Evolutionary conservation across 164 flowering plant genomes (phyloP).

Genomic region (Brasenia schreberi): DNA sequence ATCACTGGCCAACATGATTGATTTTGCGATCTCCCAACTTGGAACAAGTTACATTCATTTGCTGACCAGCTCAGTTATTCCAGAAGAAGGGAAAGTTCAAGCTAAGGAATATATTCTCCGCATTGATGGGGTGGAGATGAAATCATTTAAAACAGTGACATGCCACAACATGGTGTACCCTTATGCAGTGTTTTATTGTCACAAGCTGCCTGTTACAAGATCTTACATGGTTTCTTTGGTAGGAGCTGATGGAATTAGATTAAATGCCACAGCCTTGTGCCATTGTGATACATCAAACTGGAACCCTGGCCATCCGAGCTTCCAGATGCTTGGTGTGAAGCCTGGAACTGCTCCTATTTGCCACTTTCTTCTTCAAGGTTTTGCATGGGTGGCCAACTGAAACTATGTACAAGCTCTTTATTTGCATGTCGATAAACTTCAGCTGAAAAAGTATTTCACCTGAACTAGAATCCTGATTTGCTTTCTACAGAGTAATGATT

Average conservation of each 20-base stretch:
- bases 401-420: no score
- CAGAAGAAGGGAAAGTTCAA: neutral
- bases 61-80: constrained; percentile 5
- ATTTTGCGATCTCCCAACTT: constrained; percentile 13
- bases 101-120: constrained; percentile 10
- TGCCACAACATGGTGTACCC: constrained; percentile 18
- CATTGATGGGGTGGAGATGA: constrained; percentile 6
- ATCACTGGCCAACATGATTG: constrained; percentile 18
- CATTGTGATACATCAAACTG: constrained; percentile 22
- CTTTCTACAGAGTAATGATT: no score
- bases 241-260: constrained; percentile 17
- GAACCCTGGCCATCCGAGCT: constrained; percentile 25
- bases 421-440: no score
- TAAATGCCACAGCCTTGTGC: constrained; percentile 17
- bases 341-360: constrained; percentile 29
- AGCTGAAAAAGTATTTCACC: no score
- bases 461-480: no score
- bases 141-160: constrained; percentile 7
- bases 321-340: constrained; percentile 25
- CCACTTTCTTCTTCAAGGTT: constrained; percentile 25
- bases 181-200: constrained; percentile 25
- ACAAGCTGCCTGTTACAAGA: constrained; percentile 9
- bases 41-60: constrained; percentile 8
- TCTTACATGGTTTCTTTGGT: constrained; percentile 17
- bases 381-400: constrained; percentile 16